phyloP scores from a whole-genome alignment of 2,329 filamentous ascomycete species.

The Botrytis fragariae region DNA sequence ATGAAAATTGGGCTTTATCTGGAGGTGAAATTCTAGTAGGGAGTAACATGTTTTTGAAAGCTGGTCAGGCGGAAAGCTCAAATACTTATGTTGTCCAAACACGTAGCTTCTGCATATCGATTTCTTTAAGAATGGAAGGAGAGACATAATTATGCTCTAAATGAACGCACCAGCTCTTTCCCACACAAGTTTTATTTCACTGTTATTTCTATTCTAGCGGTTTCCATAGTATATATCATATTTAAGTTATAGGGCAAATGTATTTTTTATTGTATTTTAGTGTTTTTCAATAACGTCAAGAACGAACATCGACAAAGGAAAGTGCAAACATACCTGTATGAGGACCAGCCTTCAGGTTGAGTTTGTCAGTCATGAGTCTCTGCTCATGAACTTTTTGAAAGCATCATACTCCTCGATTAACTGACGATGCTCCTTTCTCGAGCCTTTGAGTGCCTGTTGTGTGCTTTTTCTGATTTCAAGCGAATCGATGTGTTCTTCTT shows the following conservation, averaged over 20 bases:
- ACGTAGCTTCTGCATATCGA: not conserved
- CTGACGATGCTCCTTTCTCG: not conserved
- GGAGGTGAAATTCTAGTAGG: not conserved
- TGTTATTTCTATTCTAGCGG: not conserved
- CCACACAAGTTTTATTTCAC: too few relatives aligned
- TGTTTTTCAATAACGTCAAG: not conserved
- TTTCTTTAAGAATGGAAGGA: not conserved
- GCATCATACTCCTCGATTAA: not conserved
- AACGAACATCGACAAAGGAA: not conserved
- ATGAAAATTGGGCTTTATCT: not conserved
- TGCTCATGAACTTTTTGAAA: not conserved
- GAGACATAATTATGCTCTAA: not conserved
- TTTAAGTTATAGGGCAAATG: not conserved
- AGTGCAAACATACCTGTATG: not conserved
- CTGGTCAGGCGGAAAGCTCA: not conserved
- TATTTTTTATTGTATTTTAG: not conserved
- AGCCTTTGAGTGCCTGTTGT: not conserved
- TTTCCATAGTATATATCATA: not conserved
- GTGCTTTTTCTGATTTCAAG: not conserved
- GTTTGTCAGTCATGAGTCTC: not conserved
- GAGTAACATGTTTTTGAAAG: not conserved
- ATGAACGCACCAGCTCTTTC: not conserved
- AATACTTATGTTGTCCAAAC: not conserved
- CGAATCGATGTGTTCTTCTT: too few relatives aligned
- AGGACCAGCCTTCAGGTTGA: not conserved